phyloP scores from a whole-genome alignment of 305 asterid genomes.

The Solanum hybrid region DNA sequence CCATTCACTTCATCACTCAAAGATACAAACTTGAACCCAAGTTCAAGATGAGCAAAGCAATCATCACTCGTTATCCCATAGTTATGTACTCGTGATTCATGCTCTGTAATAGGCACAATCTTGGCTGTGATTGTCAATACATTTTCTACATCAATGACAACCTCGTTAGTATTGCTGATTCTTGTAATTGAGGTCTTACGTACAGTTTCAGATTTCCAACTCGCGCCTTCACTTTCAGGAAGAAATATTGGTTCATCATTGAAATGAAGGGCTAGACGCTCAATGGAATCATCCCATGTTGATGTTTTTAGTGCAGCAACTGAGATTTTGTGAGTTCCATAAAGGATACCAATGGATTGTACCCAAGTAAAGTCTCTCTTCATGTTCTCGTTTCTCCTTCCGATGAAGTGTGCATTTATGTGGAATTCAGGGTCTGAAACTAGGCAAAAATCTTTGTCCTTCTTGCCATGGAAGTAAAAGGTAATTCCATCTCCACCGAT shows the following conservation, averaged over 20 bases:
- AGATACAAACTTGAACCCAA: constrained; percentile 32
- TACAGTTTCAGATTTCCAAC: constrained; percentile 13
- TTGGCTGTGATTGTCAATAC: constrained; percentile 31
- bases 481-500: constrained; percentile 53
- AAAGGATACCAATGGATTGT: constrained; percentile 47
- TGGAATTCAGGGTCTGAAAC: constrained; percentile 31
- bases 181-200: constrained; percentile 12
- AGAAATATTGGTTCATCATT: constrained; percentile 32
- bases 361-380: constrained; percentile 70
- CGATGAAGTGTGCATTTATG: constrained; percentile 60
- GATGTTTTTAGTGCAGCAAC: constrained; percentile 38
- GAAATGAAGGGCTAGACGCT: constrained; percentile 33
- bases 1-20: constrained; percentile 28
- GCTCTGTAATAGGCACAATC: constrained; percentile 4
- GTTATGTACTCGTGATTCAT: constrained; percentile 31
- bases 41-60: constrained; percentile 38
- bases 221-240: constrained; percentile 14
- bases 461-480: constrained; percentile 60
- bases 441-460: background rate
- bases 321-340: constrained; percentile 32
- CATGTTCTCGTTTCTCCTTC: constrained; percentile 29
- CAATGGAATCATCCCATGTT: constrained; percentile 35
- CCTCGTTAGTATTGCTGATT: constrained; percentile 23
- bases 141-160: constrained; percentile 22
- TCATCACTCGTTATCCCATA: constrained; percentile 33